These are phyloP conservation scores for Sugiyamaella xylanicola DNA, from an alignment of 1,139 yeast species.

Conservation along the genomic window DNA sequence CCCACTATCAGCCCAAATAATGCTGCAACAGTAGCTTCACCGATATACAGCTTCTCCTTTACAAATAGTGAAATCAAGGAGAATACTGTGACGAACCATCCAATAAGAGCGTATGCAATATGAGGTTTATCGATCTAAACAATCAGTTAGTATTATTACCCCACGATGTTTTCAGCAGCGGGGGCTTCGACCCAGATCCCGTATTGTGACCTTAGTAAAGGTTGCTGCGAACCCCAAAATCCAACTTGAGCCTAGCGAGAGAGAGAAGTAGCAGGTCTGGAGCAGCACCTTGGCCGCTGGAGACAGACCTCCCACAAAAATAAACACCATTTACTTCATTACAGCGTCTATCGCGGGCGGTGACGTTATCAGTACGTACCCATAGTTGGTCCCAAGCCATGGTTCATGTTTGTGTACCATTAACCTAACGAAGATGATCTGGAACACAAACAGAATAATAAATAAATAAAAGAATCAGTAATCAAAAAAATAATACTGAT, in stretches of 20 bases:
- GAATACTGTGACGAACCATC: constrained; percentile 83
- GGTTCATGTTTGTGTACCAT: neutral
- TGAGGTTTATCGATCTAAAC: constrained; percentile 60
- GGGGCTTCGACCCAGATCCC: no score
- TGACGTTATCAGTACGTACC: constrained; percentile 26
- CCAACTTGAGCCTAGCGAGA: neutral
- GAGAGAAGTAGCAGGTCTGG: neutral
- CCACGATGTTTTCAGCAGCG: no score
- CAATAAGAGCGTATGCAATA: constrained; percentile 89
- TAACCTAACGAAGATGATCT: neutral
- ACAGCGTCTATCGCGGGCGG: no score
- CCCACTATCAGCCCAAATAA: constrained; percentile 91
- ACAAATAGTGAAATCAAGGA: constrained; percentile 89
- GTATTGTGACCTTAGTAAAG: no score
- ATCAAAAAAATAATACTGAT: neutral
- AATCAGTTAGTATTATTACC: constrained; percentile 15
- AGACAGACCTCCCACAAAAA: neutral
- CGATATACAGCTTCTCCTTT: constrained; percentile 85
- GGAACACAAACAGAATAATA: neutral
- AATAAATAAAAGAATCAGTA: neutral
- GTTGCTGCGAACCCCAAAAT: no score
- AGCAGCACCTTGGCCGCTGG: neutral
- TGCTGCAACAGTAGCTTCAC: constrained; percentile 95
- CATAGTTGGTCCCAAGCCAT: constrained; percentile 43
- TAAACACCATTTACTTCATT: no score